phyloP scores from a whole-genome alignment of 2,329 filamentous ascomycete species.

The Paraphoma sp. region DNA sequence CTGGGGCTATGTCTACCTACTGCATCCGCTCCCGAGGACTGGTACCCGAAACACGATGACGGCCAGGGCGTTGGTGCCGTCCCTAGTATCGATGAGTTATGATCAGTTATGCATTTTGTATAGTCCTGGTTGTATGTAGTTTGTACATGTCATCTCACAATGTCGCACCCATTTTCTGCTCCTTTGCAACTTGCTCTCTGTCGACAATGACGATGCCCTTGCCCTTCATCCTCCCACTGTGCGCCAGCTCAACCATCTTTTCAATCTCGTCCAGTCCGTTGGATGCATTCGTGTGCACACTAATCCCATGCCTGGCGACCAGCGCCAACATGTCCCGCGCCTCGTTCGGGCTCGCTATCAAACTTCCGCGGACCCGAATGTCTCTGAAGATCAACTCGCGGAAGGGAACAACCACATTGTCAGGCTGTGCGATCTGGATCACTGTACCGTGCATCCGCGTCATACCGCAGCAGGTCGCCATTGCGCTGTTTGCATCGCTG shows the following conservation, averaged over 20 bases:
- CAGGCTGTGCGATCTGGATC: conserved; percentile 64
- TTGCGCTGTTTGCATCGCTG: conserved; percentile 59
- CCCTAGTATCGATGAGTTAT: conserved; percentile 12
- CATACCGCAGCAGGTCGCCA: conserved; percentile 60
- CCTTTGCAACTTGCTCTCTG: conserved; percentile 52
- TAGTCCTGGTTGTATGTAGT: too few relatives aligned
- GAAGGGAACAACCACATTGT: conserved; percentile 44
- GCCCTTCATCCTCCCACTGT: conserved; percentile 61
- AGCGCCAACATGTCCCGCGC: conserved; percentile 51
- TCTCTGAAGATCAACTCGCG: conserved; percentile 62
- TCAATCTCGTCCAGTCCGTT: conserved; percentile 60
- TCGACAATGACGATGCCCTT: conserved; percentile 64
- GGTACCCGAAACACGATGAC: conserved; percentile 53
- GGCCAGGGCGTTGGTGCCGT: conserved; percentile 16
- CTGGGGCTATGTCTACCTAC: conserved; percentile 80
- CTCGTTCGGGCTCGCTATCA: conserved; percentile 54
- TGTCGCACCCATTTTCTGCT: conserved; percentile 16
- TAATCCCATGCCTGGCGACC: background rate
- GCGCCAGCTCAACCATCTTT: conserved; percentile 58
- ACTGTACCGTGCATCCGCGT: conserved; percentile 66
- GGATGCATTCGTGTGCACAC: conserved; percentile 56
- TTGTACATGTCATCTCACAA: background rate
- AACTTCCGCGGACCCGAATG: conserved; percentile 57
- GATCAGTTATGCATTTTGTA: background rate
- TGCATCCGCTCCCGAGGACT: conserved; percentile 72